Evolutionary conservation across 495 filamentous ascomycete genomes (phyloP).

Genomic region (Penicillium canescens): DNA sequence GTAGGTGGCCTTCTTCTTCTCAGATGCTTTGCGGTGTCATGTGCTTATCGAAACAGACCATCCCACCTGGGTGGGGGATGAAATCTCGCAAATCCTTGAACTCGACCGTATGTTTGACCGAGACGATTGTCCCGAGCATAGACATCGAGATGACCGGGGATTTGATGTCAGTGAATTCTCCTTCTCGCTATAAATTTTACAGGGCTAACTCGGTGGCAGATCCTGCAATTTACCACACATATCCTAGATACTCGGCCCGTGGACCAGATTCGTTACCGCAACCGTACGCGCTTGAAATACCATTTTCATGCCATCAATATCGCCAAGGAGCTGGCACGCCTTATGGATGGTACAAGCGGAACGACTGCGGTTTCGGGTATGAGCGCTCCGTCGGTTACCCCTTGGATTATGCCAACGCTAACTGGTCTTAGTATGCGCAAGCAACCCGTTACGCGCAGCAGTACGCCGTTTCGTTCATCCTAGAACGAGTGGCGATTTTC

Average conservation of each 20-base stretch:
- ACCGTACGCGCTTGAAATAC: background rate
- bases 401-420: background rate
- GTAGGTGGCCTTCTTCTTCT: background rate
- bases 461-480: conserved; percentile 1
- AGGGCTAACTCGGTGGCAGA: background rate
- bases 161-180: background rate
- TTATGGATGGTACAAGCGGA: background rate
- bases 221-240: background rate
- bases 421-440: conserved; percentile 3
- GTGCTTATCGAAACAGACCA: background rate
- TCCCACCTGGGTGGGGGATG: background rate
- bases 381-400: background rate
- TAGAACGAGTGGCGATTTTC: conserved; percentile 3
- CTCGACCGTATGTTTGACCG: background rate
- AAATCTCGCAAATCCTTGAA: background rate
- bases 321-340: background rate
- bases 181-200: background rate
- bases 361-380: conserved; percentile 7
- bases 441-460: conserved; percentile 2
- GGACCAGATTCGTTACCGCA: background rate
- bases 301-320: background rate
- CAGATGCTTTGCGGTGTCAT: background rate
- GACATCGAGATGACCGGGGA: background rate
- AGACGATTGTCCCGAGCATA: background rate
- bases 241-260: background rate